phyloP scores from a whole-genome alignment of 2,329 filamentous ascomycete genomes.

The Beauveria sp. region DNA sequence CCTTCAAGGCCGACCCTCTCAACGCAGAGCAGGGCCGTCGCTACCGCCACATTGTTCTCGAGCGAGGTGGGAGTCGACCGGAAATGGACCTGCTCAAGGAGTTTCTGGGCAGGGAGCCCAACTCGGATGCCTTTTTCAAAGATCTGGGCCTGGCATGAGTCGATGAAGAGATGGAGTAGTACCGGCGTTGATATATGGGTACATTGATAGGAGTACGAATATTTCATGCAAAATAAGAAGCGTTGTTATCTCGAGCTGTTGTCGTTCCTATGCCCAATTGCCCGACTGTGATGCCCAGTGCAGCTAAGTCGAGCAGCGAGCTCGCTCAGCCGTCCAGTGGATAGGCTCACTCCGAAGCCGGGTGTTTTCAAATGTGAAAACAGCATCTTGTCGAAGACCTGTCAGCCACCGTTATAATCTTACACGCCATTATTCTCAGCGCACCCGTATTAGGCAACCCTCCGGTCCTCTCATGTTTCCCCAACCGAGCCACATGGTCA shows the following conservation, averaged over 20 bases:
- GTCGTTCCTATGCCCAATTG: no score
- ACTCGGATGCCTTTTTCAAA: conserved; percentile 70
- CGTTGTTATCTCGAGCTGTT: not conserved
- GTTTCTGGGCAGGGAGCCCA: conserved; percentile 70
- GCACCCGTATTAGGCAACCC: not conserved
- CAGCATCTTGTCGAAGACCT: no score
- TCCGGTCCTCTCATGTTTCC: not conserved
- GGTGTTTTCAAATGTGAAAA: not conserved
- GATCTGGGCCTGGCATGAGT: conserved; percentile 50
- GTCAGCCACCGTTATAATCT: not conserved
- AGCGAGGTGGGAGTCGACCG: conserved; percentile 69
- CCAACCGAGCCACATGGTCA: not conserved
- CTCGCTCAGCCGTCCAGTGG: no score
- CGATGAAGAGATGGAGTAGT: not conserved
- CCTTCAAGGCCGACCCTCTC: conserved; percentile 75
- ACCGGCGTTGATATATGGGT: not conserved
- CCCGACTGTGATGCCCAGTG: not conserved
- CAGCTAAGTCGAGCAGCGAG: no score
- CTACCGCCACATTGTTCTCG: conserved; percentile 71
- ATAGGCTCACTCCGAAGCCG: no score
- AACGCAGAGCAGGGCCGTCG: conserved; percentile 63
- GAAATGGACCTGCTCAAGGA: conserved; percentile 75
- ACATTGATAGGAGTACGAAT: not conserved
- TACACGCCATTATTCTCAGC: not conserved
- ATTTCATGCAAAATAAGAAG: not conserved